A percentile compares a stretch with the other conserved stretches of the same genome.
Conservation (phyloP, 1,284 basidiomycete species). For the Vanrija sp. region DNA sequence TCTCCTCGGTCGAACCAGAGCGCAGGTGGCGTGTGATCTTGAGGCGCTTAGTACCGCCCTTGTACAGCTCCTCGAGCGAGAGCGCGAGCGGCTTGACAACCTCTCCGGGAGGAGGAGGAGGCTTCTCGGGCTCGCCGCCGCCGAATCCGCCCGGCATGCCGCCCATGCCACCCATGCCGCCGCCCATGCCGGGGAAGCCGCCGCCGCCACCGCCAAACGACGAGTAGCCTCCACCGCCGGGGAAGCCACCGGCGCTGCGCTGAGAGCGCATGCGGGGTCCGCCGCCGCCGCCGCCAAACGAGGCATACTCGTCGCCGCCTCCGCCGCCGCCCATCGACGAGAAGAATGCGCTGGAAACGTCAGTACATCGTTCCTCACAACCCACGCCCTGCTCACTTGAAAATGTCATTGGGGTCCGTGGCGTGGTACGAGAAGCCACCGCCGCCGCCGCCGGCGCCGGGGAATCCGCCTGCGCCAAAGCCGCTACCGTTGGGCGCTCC, state of each 20-base stretch:
- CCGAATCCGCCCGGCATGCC: constrained; percentile 58
- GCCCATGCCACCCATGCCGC: constrained; percentile 53
- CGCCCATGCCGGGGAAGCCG: constrained; percentile 46
- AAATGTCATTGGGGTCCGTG: constrained; percentile 83
- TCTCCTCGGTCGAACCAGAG: constrained; percentile 76
- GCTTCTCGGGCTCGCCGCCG: constrained; percentile 33
- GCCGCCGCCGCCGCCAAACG: constrained; percentile 30
- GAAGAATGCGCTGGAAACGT: constrained; percentile 62
- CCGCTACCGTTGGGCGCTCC: constrained; percentile 48
- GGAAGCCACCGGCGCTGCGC: constrained; percentile 29
- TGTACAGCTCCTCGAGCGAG: constrained; percentile 85
- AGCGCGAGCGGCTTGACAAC: constrained; percentile 80
- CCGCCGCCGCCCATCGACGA: constrained; percentile 39
- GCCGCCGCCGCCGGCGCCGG: constrained; percentile 48
- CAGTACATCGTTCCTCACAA: constrained; percentile 6
- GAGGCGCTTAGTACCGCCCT: constrained; percentile 80
- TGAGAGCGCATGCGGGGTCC: constrained; percentile 24
- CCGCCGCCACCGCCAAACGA: constrained; percentile 20
- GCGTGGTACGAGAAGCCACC: constrained; percentile 61
- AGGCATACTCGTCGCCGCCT: constrained; percentile 32
- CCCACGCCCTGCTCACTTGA: constrained; percentile 63
- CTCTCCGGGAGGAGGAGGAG: constrained; percentile 55
- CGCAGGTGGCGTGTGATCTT: constrained; percentile 75
- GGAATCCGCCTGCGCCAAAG: constrained; percentile 53
- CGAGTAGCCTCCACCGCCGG: constrained; percentile 10